These are phyloP conservation scores for Physaria fendleri DNA, from an alignment of 345 rosid species.

Conservation along the genomic window DNA sequence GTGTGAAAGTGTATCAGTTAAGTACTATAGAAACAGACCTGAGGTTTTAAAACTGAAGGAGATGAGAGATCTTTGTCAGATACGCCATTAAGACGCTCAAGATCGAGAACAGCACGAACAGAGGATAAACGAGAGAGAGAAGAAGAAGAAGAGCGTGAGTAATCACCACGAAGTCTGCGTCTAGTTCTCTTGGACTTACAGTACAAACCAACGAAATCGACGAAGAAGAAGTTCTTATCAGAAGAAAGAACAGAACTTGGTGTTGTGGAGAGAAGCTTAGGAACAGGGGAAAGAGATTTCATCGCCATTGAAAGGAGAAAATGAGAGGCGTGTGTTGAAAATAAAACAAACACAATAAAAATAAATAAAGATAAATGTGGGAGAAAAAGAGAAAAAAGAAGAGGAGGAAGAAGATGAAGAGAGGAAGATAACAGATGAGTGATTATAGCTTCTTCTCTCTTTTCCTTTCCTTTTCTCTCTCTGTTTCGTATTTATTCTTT, in stretches of 20 bases:
- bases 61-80: slow-evolving; percentile 16
- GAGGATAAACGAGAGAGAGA: slow-evolving; percentile 36
- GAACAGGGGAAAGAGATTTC: slow-evolving; percentile 45
- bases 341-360: slow-evolving; percentile 13
- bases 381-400: neutral
- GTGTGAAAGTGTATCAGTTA: neutral
- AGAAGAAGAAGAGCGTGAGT: slow-evolving; percentile 19
- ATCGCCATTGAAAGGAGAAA: slow-evolving; percentile 31
- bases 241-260: slow-evolving; percentile 43
- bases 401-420: slow-evolving; percentile 14
- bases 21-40: slow-evolving; percentile 30
- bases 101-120: slow-evolving; percentile 47
- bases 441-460: slow-evolving; percentile 42
- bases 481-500: slow-evolving; percentile 28
- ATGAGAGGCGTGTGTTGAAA: slow-evolving; percentile 28
- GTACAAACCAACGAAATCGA: slow-evolving; percentile 62
- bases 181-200: slow-evolving; percentile 41
- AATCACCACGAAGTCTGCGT: slow-evolving; percentile 42
- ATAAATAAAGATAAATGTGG: slow-evolving; percentile 2
- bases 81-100: slow-evolving; percentile 22
- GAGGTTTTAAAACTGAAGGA: slow-evolving; percentile 35
- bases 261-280: slow-evolving; percentile 41
- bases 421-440: slow-evolving; percentile 39
- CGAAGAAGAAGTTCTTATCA: slow-evolving; percentile 36
- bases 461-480: slow-evolving; percentile 26